A percentile compares a stretch with the other conserved stretches of the same genome.
phyloP scores from a whole-genome alignment of 1,284 basidiomycete genomes.

The Anthracocystis walkeri region DNA sequence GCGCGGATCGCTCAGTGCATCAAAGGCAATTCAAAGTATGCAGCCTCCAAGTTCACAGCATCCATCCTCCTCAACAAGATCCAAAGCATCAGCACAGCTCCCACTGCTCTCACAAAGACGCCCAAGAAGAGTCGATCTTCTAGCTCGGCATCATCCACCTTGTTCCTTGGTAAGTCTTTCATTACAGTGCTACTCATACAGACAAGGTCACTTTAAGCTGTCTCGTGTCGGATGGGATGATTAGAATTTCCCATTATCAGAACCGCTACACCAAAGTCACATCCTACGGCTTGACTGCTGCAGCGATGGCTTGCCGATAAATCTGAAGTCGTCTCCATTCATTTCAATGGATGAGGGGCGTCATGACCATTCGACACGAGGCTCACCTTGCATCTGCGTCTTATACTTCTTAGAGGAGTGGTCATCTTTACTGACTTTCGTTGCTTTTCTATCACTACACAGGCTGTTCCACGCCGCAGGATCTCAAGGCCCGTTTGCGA shows the following conservation, averaged over 20 bases:
- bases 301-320: conserved; percentile 45
- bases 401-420: not conserved
- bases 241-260: conserved; percentile 51
- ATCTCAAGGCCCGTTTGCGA: conserved; percentile 21
- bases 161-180: conserved; percentile 26
- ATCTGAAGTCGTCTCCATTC: conserved; percentile 44
- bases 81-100: conserved; percentile 15
- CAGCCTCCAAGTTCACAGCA: not conserved
- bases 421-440: conserved; percentile 4
- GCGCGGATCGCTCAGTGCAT: conserved; percentile 7
- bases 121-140: conserved; percentile 6
- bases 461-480: conserved; percentile 18
- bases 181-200: not conserved
- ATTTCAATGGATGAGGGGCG: conserved; percentile 19
- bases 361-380: conserved; percentile 42
- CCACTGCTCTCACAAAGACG: not conserved
- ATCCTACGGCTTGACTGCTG: conserved; percentile 46
- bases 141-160: not conserved
- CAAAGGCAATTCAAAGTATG: conserved; percentile 10
- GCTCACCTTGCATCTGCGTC: not conserved
- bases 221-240: conserved; percentile 38
- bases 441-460: not conserved
- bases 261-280: conserved; percentile 55
- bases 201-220: not conserved
- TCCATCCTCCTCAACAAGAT: conserved; percentile 20